Evolutionary conservation across 345 rosid genomes (phyloP), one percentile per base, ranked within the genome.

Genomic region (Rhizophora mangle): DNA sequence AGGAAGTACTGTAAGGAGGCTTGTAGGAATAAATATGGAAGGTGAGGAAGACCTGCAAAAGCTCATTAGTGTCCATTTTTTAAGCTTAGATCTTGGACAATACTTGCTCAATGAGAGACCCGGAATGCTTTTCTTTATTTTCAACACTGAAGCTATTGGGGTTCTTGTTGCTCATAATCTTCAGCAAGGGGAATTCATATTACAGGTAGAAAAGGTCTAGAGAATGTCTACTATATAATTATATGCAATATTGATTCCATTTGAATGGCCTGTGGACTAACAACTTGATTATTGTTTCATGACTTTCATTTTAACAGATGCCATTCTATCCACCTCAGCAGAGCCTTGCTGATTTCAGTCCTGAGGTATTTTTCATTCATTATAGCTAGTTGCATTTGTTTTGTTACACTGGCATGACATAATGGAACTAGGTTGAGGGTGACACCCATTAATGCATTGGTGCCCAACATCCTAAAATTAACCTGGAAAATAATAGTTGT

Each of bases 321-420:
- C 98, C 97, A 70, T 92, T 82, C 78, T 94, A 87, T 84, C 97
- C 98, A 27, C 99, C 99, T 71, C 97, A 89, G 76, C 99, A 95
- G 72, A 84, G 74, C 64, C 82, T 90, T 56, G 80, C 78, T 53
- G 96, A 95, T 82, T 92, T 89, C 76, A 86, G 79, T 67, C 82
- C 82, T 1, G 81, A 87, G 97, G 97, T 91, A 80, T 61, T 57
- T 70, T 72, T 64, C 53, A 62, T 31, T 66, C 71, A 60, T 67
- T 37, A 55, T 51, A 15, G 60, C 27, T 69, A 29, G 55, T 27
- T 39, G 39, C 20, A 36, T 6, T 26, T 27, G 60, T 63, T 69
- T 20, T 29, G 29, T 47, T 65, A 18, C 7, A 19, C 27, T 22
- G 47, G 37, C 46, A 24, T 30, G 19, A 36, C 43, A 20, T 39